Base-by-base conservation (phyloP, 257 asterid species). In the Nicotiana undulata region DNA sequence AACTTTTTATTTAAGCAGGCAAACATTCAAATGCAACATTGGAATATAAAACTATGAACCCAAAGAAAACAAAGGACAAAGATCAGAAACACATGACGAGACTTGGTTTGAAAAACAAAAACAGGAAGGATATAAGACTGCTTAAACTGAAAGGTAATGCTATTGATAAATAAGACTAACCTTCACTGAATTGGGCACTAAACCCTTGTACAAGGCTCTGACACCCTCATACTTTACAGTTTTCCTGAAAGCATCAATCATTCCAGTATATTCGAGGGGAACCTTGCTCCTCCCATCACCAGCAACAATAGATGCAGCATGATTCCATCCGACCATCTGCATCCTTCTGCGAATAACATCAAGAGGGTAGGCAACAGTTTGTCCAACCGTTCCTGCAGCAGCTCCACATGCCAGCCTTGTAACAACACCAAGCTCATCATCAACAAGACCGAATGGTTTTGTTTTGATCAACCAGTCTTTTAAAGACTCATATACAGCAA, bases 291-390 rank as follows among this genome's bases (percentile, higher is more conserved):
- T 88, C 63, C 99, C 99, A 72, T 90, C 96, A 64, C 98, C 98
- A 49, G 94, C 82, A 58, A 93, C 90, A 79, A 95, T 79, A 22
- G 98, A 92, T 82, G 97, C 82, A 77, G 97, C 99, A 80, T 93
- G 89, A 79, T 83, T 93, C 99, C 99, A 95, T 46, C 99, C 99
- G 60, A 90, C 98, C 99, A 95, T 95, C 89, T 95, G 99, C 99
- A 95, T 95, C 87, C 99, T 89, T 83, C 99, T 82, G 22, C 98
- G 98, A 68, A 95, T 91, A 75, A 95, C 99, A 83, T 95, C 99
- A 29, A 95, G 97, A 22, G 99, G 99, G 86, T 95, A 95, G 6
- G 99, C 98, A 86, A 95, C 92, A 72, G 99, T 95, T 88, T 95
- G 99, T 58, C 99, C 99, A 81, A 93, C 93, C 58, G 99, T 93